Evolutionary conservation across 108 stramenopile genomes (phyloP), one percentile per base, ranked within the genome.

Genomic region (Pseudonitzschia delicatissima): DNA sequence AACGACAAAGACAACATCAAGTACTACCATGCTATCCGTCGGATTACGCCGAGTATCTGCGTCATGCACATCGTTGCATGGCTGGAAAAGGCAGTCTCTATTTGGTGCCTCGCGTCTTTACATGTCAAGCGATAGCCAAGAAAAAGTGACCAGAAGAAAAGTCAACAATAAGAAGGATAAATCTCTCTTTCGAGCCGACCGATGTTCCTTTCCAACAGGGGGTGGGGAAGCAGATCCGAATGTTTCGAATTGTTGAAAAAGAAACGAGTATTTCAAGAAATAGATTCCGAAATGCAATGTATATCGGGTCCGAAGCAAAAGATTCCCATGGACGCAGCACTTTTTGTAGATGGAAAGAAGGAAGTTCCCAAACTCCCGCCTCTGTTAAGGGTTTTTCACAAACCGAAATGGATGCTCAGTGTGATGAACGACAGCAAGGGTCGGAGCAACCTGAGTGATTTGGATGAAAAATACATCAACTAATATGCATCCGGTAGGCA

Each of bases 401-500:
- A 93, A 77, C 92, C 92, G 0, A 93, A 93, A 65, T 88, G 76
- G 80, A 78, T 93, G 28, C 45, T 93, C 47, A 83, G 82, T 8
- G 89, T 79, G 13, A 90, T 90, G 86, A 73, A 78, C 29, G 82
- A 87, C 64, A 79, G 79, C 40, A 80, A 82, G 52, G 69, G 62
- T 59, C 55, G 87, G 59, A 60, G 82, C 57, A 67, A 76, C 45
- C 39, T 76, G 58, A 33, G 67, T 45, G 70, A 77, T 20, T 67
- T 67, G 67, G 63, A 60, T 28, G 51, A 48, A 25, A 48, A 26
- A 25, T 51, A n/a, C 68, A 2, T 42, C 65, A 15, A 13, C 53
- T n/a, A 64, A 79, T 9, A 78, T 94, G 78, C 93, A 94, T 76
- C 93, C 93, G 0, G 90, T 91, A 0, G 93, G 93, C 2, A 68